Conservation (phyloP, 176 grass and related monocot species). For the Chrysopogon serrulatus region DNA sequence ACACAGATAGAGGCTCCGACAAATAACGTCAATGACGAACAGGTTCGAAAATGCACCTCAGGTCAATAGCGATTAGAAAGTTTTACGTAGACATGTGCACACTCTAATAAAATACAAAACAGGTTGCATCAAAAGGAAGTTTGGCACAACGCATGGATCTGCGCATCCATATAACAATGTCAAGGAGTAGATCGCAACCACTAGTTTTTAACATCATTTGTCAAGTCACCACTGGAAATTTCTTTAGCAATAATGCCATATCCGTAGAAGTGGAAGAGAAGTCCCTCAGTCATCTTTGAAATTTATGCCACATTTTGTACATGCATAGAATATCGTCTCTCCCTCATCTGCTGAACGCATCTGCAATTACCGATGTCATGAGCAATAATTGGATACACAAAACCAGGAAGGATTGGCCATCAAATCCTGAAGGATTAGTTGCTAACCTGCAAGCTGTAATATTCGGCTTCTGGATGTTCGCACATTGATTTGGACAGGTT, state of each 20-base stretch:
- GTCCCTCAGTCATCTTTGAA: slow-evolving; percentile 35
- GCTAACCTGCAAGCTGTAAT: slow-evolving; percentile 60
- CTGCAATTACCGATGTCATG: slow-evolving; percentile 35
- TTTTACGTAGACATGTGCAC: not conserved
- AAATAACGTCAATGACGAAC: not conserved
- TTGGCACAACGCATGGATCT: not conserved
- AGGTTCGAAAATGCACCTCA: not conserved
- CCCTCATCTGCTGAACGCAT: slow-evolving; percentile 79
- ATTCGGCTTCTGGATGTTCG: slow-evolving; percentile 43
- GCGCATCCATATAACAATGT: not conserved
- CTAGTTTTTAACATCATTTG: not conserved
- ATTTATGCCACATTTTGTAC: slow-evolving; percentile 31
- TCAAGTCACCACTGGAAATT: not conserved
- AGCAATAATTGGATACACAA: not conserved
- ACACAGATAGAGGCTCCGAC: too few relatives aligned
- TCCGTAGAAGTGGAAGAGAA: not conserved
- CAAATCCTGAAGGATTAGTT: not conserved
- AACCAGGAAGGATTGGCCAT: not conserved
- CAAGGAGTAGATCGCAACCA: too few relatives aligned
- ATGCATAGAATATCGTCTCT: slow-evolving; percentile 61
- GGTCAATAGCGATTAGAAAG: not conserved
- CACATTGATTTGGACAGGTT: slow-evolving; percentile 52
- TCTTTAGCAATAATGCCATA: not conserved
- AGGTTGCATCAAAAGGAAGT: not conserved
- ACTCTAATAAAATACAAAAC: not conserved